These are phyloP conservation scores for Vitis cinerea DNA, from an alignment of 164 flowering plant species.

Conservation along the genomic window DNA sequence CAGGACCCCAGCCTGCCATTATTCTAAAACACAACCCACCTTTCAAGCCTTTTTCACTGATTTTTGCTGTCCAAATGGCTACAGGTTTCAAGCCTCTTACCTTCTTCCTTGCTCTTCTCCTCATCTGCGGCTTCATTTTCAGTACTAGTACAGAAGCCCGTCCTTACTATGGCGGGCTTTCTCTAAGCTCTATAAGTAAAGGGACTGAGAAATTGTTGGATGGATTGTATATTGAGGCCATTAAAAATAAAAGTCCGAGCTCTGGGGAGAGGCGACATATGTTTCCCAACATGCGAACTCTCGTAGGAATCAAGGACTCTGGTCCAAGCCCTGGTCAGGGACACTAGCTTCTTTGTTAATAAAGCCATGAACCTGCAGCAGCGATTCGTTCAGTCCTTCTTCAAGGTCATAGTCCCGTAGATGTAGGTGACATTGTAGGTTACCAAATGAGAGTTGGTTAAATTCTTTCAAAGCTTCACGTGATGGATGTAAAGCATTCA, in stretches of 20 bases:
- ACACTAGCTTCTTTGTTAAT: neutral
- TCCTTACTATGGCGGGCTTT: neutral
- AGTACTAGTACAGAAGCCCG: slow-evolving; percentile 10
- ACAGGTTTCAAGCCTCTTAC: neutral
- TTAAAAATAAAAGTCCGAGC: slow-evolving; percentile 27
- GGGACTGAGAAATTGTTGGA: slow-evolving; percentile 8
- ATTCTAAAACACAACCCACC: too few species aligned
- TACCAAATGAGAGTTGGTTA: too few species aligned
- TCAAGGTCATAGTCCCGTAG: too few species aligned
- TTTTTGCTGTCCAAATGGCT: neutral
- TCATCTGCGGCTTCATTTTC: neutral
- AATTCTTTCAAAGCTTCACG: too few species aligned
- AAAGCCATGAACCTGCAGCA: slow-evolving; percentile 2
- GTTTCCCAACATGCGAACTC: neutral
- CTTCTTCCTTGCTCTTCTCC: neutral
- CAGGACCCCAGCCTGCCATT: too few species aligned
- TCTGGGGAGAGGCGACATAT: slow-evolving; percentile 16
- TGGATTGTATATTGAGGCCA: slow-evolving; percentile 8
- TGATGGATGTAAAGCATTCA: too few species aligned
- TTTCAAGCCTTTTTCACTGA: too few species aligned
- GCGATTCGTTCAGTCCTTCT: too few species aligned
- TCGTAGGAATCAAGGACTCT: slow-evolving; percentile 13
- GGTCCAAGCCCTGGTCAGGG: slow-evolving; percentile 23
- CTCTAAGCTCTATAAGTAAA: neutral
- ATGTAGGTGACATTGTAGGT: too few species aligned